These are phyloP conservation scores for Apiospora sp. DNA, from an alignment of 2,329 filamentous ascomycete species.

Conservation along the genomic window DNA sequence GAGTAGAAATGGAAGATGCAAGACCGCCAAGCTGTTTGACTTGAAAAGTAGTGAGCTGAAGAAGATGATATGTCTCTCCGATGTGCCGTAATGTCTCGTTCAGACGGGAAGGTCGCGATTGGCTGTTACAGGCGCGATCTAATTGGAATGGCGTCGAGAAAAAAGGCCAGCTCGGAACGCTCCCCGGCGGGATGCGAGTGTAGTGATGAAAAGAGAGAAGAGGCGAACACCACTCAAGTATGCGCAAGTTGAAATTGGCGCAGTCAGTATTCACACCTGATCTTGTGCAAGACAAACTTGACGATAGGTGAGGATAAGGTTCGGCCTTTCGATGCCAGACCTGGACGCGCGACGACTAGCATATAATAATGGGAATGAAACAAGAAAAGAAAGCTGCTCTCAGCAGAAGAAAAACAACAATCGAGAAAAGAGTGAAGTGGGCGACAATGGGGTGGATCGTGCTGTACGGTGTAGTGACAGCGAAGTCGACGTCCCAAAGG, in stretches of 20 bases:
- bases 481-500: neutral
- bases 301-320: neutral
- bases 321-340: neutral
- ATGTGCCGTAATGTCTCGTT: neutral
- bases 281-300: neutral
- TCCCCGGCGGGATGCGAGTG: neutral
- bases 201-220: neutral
- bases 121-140: neutral
- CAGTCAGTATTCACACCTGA: neutral
- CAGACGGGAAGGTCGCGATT: neutral
- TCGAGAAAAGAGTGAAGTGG: neutral
- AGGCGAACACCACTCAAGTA: neutral
- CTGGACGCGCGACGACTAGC: neutral
- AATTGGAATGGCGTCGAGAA: slow-evolving; percentile 18
- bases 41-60: slow-evolving; percentile 6
- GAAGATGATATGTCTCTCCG: neutral
- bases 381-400: neutral
- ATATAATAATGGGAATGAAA: neutral
- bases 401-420: neutral
- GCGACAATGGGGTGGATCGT: neutral
- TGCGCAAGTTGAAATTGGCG: neutral
- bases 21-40: neutral
- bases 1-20: neutral
- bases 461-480: neutral
- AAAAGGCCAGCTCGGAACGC: neutral